Evolutionary conservation across 768 basidiomycete genomes (phyloP).

Genomic region (Candolleomyces aberdarensis): DNA sequence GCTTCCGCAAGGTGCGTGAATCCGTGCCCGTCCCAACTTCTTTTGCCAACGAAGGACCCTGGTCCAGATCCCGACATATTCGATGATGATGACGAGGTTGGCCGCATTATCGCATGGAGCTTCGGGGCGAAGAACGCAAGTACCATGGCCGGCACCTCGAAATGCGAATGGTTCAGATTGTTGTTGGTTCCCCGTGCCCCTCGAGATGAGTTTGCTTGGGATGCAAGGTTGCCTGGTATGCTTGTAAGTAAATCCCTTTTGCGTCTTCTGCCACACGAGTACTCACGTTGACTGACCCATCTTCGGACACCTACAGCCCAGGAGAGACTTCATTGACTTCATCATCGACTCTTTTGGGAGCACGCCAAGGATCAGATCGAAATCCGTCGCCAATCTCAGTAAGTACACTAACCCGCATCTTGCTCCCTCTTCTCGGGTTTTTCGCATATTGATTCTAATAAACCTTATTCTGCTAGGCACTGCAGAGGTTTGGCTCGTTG

Average conservation of each 20-base stretch:
- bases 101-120: constrained; percentile 80
- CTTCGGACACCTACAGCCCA: constrained; percentile 41
- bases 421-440: neutral
- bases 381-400: constrained; percentile 83
- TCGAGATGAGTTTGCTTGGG: constrained; percentile 56
- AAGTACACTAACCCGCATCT: constrained; percentile 17
- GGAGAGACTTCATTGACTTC: constrained; percentile 73
- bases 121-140: constrained; percentile 82
- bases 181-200: constrained; percentile 50
- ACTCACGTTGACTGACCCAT: neutral
- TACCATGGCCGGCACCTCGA: constrained; percentile 59
- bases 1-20: constrained; percentile 67
- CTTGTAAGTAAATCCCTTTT: constrained; percentile 49
- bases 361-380: constrained; percentile 89
- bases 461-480: constrained; percentile 44
- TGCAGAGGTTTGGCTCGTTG: constrained; percentile 85
- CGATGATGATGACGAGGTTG: constrained; percentile 70
- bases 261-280: neutral
- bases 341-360: constrained; percentile 88
- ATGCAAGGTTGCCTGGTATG: constrained; percentile 74
- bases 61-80: constrained; percentile 68
- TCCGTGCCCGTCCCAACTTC: neutral
- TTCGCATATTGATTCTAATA: neutral
- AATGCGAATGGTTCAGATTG: constrained; percentile 75
- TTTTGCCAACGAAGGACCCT: neutral